Conservation (phyloP, 805 yeast species). For the Zygotorulaspora sp. region DNA sequence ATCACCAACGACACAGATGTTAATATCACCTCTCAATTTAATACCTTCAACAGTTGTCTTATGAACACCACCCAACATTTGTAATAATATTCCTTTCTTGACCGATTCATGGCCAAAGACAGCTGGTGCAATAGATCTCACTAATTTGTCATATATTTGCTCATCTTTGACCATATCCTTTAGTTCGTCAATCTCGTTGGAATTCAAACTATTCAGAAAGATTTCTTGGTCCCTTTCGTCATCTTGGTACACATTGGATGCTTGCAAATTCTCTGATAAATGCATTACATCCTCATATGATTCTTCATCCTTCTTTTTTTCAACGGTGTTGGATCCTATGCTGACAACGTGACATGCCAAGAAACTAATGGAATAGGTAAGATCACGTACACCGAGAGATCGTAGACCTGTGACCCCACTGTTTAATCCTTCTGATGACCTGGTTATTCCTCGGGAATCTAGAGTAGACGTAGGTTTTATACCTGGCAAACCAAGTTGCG, state of each 20-base stretch:
- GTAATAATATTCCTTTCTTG: slow-evolving; percentile 85
- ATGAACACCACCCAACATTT: slow-evolving; percentile 92
- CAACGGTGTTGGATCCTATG: slow-evolving; percentile 33
- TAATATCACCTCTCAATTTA: slow-evolving; percentile 92
- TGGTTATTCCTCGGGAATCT: slow-evolving; percentile 49
- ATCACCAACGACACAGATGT: slow-evolving; percentile 94
- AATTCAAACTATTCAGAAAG: slow-evolving; percentile 70
- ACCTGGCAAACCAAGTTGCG: slow-evolving; percentile 94
- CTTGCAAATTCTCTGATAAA: slow-evolving; percentile 28
- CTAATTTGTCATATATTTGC: slow-evolving; percentile 77
- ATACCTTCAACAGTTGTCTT: slow-evolving; percentile 91
- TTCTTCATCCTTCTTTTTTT: slow-evolving; percentile 8
- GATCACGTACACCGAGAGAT: slow-evolving; percentile 88
- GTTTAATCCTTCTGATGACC: slow-evolving; percentile 57
- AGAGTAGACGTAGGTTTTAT: slow-evolving; percentile 78
- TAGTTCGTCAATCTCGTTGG: slow-evolving; percentile 77
- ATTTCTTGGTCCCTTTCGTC: slow-evolving; percentile 74
- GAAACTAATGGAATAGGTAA: slow-evolving; percentile 87
- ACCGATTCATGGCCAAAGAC: slow-evolving; percentile 94
- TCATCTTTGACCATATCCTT: slow-evolving; percentile 88
- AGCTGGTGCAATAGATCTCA: slow-evolving; percentile 88
- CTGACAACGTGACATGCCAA: slow-evolving; percentile 88
- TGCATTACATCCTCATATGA: slow-evolving; percentile 21
- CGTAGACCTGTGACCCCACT: slow-evolving; percentile 87
- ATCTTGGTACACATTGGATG: slow-evolving; percentile 31